Evolutionary conservation across 1,139 yeast genomes (phyloP), one percentile per base, ranked within the genome.

Genomic region (Zygoascus meyerae): DNA sequence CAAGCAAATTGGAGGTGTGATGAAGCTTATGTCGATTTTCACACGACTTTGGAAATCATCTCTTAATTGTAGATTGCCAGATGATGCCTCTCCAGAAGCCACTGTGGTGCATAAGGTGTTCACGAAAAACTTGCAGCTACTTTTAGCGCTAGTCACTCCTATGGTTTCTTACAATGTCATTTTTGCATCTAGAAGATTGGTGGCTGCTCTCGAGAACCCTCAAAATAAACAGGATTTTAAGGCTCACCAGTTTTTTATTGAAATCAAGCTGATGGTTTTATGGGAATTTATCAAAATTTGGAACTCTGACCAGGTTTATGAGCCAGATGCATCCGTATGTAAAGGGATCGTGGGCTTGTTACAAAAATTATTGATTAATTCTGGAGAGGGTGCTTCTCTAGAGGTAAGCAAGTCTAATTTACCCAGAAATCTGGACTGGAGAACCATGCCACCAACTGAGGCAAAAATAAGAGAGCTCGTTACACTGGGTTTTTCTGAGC

Each of bases 391-490:
- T 28, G 33, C 46, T 32, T 14, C 48, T 26, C 17, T 11, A 12
- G 43, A 45, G 16, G 42, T 40, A 2, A 54, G 49, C 12, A 51
- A 48, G 12, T 47, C 42, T 2, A 39, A 34, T 14, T 47, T 56
- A 3, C 62, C 59, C 8, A 48, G 55, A 17, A 55, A 55, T 34
- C 47, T 64, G 33, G 52, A 56, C 14, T 71, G 78, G 67, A 65
- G 67, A 36, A 70, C 72, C 37, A 77, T 79, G 2, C 62, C 72
- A 4, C 81, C 82, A 9, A 74, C 85, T 0, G 67, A 69, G n/a
- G 69, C 69, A 8, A 76, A 78, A 54, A 62, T 76, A 7, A 69
- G 72, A 5, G 78, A 75, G 52, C 63, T 82, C 42, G 61, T 62
- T 8, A 60, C 64, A 1, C 55, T 72, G n/a, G 85, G 84, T 1